Evolutionary conservation across 345 rosid genomes (phyloP).

Genomic region (Fremontodendron californicum): DNA sequence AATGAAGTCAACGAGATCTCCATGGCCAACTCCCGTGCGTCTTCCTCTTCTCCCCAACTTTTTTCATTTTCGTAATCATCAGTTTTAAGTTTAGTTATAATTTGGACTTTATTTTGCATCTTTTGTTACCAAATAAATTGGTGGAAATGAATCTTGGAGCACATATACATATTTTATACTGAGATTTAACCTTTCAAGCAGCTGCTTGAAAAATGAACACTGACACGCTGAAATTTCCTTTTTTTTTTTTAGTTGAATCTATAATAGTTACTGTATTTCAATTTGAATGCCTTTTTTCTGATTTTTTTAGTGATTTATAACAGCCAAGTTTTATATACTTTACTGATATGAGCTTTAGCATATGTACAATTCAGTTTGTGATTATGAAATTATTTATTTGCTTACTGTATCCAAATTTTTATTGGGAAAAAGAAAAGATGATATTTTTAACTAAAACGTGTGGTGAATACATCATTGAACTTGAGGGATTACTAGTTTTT

Average conservation of each 20-base stretch:
- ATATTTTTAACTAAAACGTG: no score
- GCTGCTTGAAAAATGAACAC: not conserved
- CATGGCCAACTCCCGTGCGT: conserved; percentile 13
- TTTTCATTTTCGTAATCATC: not conserved
- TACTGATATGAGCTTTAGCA: not conserved
- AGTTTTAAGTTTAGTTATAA: not conserved
- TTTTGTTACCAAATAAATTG: not conserved
- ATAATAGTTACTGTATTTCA: not conserved
- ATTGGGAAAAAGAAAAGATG: no score
- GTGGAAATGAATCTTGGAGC: not conserved
- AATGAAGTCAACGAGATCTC: no score
- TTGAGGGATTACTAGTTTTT: not conserved
- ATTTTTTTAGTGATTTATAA: not conserved
- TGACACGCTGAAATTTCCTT: not conserved
- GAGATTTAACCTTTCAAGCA: no score
- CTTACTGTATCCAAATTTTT: no score
- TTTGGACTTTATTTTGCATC: not conserved
- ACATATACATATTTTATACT: no score
- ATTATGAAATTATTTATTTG: no score
- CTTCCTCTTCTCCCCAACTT: not conserved
- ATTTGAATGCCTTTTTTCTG: not conserved
- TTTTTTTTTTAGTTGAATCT: not conserved
- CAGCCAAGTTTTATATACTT: not conserved
- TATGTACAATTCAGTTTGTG: no score
- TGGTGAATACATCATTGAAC: no score